Percentiles rank a stretch among this genome's conserved stretches.
Evolutionary conservation across 108 stramenopile genomes (phyloP).

Genomic region (Poteriospumella lacustris): DNA sequence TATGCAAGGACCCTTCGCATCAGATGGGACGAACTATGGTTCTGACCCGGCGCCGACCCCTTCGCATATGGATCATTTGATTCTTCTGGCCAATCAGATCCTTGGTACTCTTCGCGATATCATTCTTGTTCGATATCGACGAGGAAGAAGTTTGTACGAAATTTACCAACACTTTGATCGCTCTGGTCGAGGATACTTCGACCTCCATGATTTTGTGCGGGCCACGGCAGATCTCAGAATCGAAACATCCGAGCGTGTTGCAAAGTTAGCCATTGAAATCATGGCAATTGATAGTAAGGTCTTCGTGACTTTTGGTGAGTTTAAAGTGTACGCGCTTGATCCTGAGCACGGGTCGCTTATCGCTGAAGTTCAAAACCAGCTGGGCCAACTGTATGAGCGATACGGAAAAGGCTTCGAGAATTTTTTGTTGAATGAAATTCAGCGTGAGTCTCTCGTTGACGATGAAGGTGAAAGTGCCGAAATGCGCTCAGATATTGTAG

Average conservation of each 20-base stretch:
- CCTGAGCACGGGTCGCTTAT: background rate
- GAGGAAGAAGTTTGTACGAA: background rate
- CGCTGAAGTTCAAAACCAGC: background rate
- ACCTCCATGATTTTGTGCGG: background rate
- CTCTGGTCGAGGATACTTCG: background rate
- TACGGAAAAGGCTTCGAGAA: background rate
- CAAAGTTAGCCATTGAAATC: background rate
- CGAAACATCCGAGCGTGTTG: slow-evolving; percentile 3
- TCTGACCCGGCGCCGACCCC: too few species aligned
- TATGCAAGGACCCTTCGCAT: too few species aligned
- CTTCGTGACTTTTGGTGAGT: slow-evolving; percentile 10
- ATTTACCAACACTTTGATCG: slow-evolving; percentile 12
- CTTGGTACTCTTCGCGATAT: background rate
- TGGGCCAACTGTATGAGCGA: background rate
- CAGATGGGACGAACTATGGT: too few species aligned
- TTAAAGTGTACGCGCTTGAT: background rate
- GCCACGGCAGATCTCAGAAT: slow-evolving; percentile 4
- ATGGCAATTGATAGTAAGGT: slow-evolving; percentile 19
- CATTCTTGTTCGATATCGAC: background rate
- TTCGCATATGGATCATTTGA: slow-evolving; percentile 1
- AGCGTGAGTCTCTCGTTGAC: background rate
- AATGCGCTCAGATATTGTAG: background rate
- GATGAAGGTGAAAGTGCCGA: background rate
- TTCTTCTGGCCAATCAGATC: slow-evolving; percentile 1
- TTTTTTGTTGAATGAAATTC: background rate